Evolutionary conservation across 2,329 filamentous ascomycete genomes (phyloP).

Genomic region (Fusarium oxysporum): DNA sequence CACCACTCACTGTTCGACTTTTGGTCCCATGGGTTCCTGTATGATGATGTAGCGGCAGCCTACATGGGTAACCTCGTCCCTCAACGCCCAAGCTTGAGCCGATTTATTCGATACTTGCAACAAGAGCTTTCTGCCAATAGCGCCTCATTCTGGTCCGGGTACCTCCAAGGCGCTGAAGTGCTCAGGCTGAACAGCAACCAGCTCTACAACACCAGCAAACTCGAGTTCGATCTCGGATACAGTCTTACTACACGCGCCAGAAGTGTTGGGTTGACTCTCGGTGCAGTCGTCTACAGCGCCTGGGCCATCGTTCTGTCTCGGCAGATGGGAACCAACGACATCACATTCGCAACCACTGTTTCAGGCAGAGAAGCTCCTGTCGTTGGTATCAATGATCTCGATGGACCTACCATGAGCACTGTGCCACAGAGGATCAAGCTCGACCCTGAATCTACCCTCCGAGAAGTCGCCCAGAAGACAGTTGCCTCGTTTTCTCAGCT

Average conservation of each 20-base stretch:
- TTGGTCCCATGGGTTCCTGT: slow-evolving; percentile 48
- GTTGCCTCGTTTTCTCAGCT: slow-evolving; percentile 1
- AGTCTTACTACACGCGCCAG: background rate
- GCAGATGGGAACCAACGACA: slow-evolving; percentile 2
- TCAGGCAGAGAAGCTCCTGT: slow-evolving; percentile 32
- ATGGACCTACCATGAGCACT: slow-evolving; percentile 29
- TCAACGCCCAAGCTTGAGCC: background rate
- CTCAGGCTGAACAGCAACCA: slow-evolving; percentile 14
- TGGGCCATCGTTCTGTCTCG: slow-evolving; percentile 30
- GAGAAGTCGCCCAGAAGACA: slow-evolving; percentile 13
- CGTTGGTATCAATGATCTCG: slow-evolving; percentile 3
- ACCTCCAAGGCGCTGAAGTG: background rate
- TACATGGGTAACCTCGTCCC: background rate
- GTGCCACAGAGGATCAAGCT: slow-evolving; percentile 42
- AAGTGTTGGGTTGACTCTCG: slow-evolving; percentile 4
- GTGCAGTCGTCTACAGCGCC: slow-evolving; percentile 28
- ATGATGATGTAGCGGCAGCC: slow-evolving; percentile 37
- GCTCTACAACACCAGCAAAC: background rate
- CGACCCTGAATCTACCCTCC: slow-evolving; percentile 39
- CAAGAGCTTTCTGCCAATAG: background rate
- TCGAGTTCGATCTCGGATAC: background rate
- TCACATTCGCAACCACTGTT: slow-evolving; percentile 31
- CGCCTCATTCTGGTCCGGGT: slow-evolving; percentile 3
- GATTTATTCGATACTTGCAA: slow-evolving; percentile 4
- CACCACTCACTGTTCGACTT: slow-evolving; percentile 51